A percentile compares a stretch with the other conserved stretches of the same genome.
Evolutionary conservation across 306 rosid species (phyloP).

Genomic region (Vicia villosa): DNA sequence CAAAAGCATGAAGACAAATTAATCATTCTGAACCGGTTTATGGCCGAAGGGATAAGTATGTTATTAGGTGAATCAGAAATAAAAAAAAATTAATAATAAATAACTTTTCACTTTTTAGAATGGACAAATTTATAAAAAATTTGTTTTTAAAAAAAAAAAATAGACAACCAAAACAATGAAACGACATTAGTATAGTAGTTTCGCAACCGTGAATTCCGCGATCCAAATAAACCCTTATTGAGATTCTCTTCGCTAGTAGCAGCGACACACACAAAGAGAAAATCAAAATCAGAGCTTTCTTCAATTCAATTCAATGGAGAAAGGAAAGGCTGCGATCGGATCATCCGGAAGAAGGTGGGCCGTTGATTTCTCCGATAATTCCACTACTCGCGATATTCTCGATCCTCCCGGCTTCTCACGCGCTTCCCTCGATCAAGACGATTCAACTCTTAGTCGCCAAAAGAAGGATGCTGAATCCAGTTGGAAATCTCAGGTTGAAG

Average conservation of each 20-base stretch:
- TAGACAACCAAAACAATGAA: too few species aligned
- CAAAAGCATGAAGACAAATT: too few species aligned
- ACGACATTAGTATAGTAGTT: too few species aligned
- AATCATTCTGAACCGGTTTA: too few species aligned
- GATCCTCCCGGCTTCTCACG: constrained; percentile 98
- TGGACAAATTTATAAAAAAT: too few species aligned
- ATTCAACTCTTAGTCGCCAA: constrained; percentile 85
- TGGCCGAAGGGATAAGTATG: too few species aligned
- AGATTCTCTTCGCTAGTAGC: background rate
- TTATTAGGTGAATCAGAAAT: too few species aligned
- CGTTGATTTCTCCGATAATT: constrained; percentile 78
- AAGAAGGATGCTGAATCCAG: constrained; percentile 94
- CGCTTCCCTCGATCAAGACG: constrained; percentile 92
- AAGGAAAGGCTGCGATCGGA: constrained; percentile 80
- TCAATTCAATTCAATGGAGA: constrained; percentile 50
- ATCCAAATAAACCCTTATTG: background rate
- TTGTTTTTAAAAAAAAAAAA: too few species aligned
- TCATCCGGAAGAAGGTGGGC: constrained; percentile 80
- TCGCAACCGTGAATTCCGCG: background rate
- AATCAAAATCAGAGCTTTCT: background rate
- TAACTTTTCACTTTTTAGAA: too few species aligned
- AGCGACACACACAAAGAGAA: too few species aligned
- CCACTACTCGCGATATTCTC: constrained; percentile 69
- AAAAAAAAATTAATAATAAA: too few species aligned
- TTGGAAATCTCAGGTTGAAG: constrained; percentile 84